A percentile compares a stretch with the other conserved stretches of the same genome.
Conservation (phyloP, 176 grass and related monocot genomes). For the Tillandsia fasciculata region DNA sequence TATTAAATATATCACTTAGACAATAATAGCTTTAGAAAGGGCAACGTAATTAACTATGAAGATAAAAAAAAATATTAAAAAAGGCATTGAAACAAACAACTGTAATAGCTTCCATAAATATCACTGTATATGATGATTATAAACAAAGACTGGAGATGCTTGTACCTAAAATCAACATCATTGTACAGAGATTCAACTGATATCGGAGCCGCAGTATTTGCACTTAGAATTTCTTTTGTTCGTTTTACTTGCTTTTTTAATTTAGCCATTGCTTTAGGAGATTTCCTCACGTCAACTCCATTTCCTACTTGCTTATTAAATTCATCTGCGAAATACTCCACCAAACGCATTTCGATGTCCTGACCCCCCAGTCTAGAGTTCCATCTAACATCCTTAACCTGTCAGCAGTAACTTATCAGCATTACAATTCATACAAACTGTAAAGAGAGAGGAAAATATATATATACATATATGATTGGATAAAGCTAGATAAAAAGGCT, state of each 20-base stretch:
- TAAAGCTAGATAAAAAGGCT: too few relatives aligned
- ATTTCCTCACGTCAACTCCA: slow-evolving; percentile 79
- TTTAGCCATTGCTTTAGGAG: slow-evolving; percentile 97
- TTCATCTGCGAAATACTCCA: slow-evolving; percentile 82
- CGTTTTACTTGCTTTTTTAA: slow-evolving; percentile 99
- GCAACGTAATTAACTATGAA: background rate
- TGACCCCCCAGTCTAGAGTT: slow-evolving; percentile 83
- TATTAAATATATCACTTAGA: too few relatives aligned
- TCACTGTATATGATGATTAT: background rate
- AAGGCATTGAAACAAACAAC: background rate
- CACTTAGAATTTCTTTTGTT: slow-evolving; percentile 98
- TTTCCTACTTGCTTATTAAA: slow-evolving; percentile 82
- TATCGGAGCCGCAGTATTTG: slow-evolving; percentile 84
- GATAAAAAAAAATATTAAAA: background rate
- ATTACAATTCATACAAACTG: background rate
- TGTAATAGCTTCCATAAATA: background rate
- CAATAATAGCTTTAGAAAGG: too few relatives aligned
- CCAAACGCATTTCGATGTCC: slow-evolving; percentile 76
- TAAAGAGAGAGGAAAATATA: background rate
- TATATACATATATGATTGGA: background rate
- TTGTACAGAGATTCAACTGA: slow-evolving; percentile 94
- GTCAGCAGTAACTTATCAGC: background rate
- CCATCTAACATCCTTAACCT: slow-evolving; percentile 99
- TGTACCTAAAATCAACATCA: slow-evolving; percentile 90
- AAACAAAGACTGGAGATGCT: background rate